A percentile compares a stretch with the other conserved stretches of the same genome.
These are phyloP conservation scores for Ettlia oleoabundans DNA, from an alignment of 139 green algal species.

Conservation along the genomic window DNA sequence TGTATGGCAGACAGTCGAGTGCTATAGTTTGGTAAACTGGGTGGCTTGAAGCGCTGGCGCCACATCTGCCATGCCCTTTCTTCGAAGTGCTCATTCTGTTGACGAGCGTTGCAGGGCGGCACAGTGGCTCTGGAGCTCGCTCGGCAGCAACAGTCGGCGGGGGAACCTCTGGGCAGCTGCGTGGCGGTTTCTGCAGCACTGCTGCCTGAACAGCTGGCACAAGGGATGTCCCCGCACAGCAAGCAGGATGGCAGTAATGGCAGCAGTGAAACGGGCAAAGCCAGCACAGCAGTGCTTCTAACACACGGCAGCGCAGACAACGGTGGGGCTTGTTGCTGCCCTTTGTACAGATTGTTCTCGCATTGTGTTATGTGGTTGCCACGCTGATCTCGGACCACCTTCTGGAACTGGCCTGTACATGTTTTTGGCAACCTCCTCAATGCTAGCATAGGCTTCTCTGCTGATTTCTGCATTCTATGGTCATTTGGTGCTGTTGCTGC, in stretches of 20 bases:
- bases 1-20: too few relatives aligned
- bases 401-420: too few relatives aligned
- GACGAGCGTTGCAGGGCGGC: constrained; percentile 38
- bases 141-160: background rate
- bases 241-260: background rate
- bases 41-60: too few relatives aligned
- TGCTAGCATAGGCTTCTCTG: too few relatives aligned
- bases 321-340: background rate
- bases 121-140: constrained; percentile 48
- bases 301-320: background rate
- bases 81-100: background rate
- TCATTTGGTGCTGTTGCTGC: too few relatives aligned
- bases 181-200: constrained; percentile 6
- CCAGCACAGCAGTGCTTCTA: constrained; percentile 2
- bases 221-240: background rate
- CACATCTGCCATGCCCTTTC: too few relatives aligned
- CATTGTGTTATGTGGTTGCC: too few relatives aligned
- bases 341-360: background rate
- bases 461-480: too few relatives aligned
- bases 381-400: too few relatives aligned
- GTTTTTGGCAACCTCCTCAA: too few relatives aligned
- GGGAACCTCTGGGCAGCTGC: constrained; percentile 24
- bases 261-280: background rate
- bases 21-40: too few relatives aligned
- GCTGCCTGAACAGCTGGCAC: constrained; percentile 21